Base-by-base conservation (phyloP, 331 rosid species). In the Telfairia occidentalis region DNA sequence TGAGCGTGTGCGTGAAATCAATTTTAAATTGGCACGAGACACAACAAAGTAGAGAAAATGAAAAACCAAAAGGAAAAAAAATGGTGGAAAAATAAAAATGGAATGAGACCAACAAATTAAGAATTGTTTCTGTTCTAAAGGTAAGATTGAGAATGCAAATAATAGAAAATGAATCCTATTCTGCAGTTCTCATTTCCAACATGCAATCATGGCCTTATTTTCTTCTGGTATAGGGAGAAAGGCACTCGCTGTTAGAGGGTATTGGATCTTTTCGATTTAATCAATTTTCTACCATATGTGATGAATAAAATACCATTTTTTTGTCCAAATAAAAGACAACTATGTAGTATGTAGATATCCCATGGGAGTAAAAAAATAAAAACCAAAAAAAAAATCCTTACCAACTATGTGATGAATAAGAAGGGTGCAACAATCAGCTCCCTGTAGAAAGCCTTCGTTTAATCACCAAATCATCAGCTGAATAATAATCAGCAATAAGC, bases 401-500 rank as follows among this genome's bases (percentile, higher is more conserved):
- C 75, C 75, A 70, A 70, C 3, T 45, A 45, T 46, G 24, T 46
- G 12, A 16, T 28, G 42, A 70, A 69, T 23, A 15, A 43, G n/a
- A 69, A 40, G 26, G 75, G 8, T 45, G 80, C 70, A 78, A 76
- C 82, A 74, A 73, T 91, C 87, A 89, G 78, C 79, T 82, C 52
- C 89, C 89, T 18, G 80, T 70, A 3, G 75, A 35, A 57, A 86
- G 83, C 82, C 90, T 87, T 70, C 75, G 79, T 78, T 90, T 86
- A 74, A 95, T 88, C 73, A 86, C 96, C 83, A 95, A 87, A 87
- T 95, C 99, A 86, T 88, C 93, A 71, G 97, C 93, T 55, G 97
- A 88, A 84, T 92, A 95, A 76, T 91, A 95, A 74, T 95, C 99
- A n/a, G 96, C 92, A 3, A 95, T 90, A 34, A 95, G 99, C 81